A percentile compares a stretch with the other conserved stretches of the same genome.
phyloP scores from a whole-genome alignment of 768 basidiomycete species.

The Podaxis sp. region DNA sequence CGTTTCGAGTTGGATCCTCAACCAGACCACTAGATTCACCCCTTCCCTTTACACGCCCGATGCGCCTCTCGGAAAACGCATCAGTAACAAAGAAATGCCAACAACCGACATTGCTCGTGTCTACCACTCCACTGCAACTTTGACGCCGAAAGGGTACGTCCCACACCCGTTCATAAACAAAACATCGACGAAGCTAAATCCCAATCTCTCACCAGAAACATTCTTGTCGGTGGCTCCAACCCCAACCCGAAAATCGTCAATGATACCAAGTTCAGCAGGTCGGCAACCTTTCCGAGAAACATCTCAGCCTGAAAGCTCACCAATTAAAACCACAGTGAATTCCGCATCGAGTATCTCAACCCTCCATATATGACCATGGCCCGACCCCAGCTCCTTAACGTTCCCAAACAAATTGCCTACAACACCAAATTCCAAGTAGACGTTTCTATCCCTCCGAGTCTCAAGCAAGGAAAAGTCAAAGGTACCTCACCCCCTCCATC shows the following conservation, averaged over 20 bases:
- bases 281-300: not conserved
- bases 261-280: conserved; percentile 28
- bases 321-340: conserved; percentile 29
- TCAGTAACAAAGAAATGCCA: conserved; percentile 46
- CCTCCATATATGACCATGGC: conserved; percentile 41
- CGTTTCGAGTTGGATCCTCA: not conserved
- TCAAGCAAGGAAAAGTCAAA: conserved; percentile 28
- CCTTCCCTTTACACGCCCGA: conserved; percentile 51
- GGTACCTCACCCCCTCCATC: conserved; percentile 22
- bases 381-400: conserved; percentile 34
- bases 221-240: conserved; percentile 43
- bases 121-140: conserved; percentile 62
- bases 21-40: conserved; percentile 23
- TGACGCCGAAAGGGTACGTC: conserved; percentile 53
- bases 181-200: not conserved
- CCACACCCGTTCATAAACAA: not conserved
- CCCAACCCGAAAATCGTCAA: conserved; percentile 35
- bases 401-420: conserved; percentile 37
- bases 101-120: conserved; percentile 47
- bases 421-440: conserved; percentile 34
- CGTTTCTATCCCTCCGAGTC: conserved; percentile 30
- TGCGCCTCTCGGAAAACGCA: conserved; percentile 40
- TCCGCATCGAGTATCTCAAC: conserved; percentile 41
- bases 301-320: not conserved
- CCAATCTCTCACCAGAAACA: conserved; percentile 21